A percentile compares a stretch with the other conserved stretches of the same genome.
phyloP scores from a whole-genome alignment of 2,329 filamentous ascomycete genomes.

The Fusarium clavum region DNA sequence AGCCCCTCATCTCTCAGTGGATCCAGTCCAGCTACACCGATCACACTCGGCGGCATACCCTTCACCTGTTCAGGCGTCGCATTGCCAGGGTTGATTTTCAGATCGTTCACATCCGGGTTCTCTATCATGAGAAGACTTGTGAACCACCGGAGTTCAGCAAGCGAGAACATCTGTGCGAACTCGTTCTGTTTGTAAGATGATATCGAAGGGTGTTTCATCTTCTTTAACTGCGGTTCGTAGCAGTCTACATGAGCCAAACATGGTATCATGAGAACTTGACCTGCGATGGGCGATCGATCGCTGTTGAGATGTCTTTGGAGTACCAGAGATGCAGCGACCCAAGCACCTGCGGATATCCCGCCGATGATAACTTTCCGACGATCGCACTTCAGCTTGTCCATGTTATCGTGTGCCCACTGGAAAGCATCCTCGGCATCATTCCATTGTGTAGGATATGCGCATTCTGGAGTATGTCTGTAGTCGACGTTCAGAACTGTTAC shows the following conservation, averaged over 20 bases:
- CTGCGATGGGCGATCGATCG: neutral
- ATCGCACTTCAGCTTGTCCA: neutral
- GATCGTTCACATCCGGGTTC: neutral
- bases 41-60: conserved; percentile 2
- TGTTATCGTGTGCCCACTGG: conserved; percentile 8
- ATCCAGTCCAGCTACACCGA: neutral
- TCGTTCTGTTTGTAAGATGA: conserved; percentile 6
- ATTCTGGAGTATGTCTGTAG: conserved; percentile 14
- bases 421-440: conserved; percentile 16
- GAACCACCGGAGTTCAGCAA: conserved; percentile 8
- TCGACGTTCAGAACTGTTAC: neutral
- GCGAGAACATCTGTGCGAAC: neutral
- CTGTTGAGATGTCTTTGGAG: neutral
- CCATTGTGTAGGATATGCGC: conserved; percentile 4
- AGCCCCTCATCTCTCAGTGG: conserved; percentile 4
- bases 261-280: conserved; percentile 10
- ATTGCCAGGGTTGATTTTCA: neutral
- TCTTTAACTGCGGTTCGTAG: neutral
- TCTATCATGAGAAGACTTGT: neutral
- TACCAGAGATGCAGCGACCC: neutral
- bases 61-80: neutral
- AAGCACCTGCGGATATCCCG: conserved; percentile 13
- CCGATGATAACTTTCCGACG: neutral
- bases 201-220: neutral
- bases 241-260: conserved; percentile 8